Percentiles rank a stretch among this genome's conserved stretches.
Conservation (phyloP, 129 eudicot genomes). For the Ambrosia trifida region DNA sequence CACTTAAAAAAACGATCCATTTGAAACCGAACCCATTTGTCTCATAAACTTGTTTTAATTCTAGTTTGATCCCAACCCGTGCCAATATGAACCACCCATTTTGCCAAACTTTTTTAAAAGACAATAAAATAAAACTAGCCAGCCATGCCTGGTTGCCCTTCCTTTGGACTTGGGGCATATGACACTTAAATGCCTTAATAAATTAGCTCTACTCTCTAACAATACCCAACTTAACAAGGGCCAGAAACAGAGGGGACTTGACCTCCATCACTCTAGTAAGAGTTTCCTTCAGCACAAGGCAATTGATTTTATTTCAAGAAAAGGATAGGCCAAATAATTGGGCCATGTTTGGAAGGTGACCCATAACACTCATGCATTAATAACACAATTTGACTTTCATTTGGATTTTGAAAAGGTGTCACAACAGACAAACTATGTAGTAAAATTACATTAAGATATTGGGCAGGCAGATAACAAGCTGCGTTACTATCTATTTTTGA, state of each 20-base stretch:
- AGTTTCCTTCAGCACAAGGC: constrained; percentile 35
- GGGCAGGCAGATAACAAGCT: too few species aligned
- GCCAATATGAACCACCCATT: too few species aligned
- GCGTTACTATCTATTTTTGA: too few species aligned
- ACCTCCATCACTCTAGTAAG: constrained; percentile 14
- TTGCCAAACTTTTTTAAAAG: too few species aligned
- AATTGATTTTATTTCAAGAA: constrained; percentile 20
- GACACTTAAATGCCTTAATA: constrained; percentile 34
- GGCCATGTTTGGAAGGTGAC: constrained; percentile 28
- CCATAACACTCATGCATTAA: constrained; percentile 28
- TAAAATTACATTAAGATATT: too few species aligned
- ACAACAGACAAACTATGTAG: not conserved
- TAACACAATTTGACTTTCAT: not conserved
- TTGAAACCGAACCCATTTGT: too few species aligned
- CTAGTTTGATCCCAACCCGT: too few species aligned
- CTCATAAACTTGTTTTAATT: too few species aligned
- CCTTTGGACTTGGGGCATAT: constrained; percentile 19
- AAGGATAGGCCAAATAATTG: constrained; percentile 1
- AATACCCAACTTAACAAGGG: constrained; percentile 14
- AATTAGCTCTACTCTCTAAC: constrained; percentile 28
- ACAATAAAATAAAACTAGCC: too few species aligned
- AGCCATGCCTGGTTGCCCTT: not conserved
- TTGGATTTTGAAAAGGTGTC: not conserved
- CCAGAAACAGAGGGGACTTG: constrained; percentile 6
- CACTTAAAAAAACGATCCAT: too few species aligned